Conservation (phyloP, 2,329 filamentous ascomycete genomes). For the Aspergillus terreus region DNA sequence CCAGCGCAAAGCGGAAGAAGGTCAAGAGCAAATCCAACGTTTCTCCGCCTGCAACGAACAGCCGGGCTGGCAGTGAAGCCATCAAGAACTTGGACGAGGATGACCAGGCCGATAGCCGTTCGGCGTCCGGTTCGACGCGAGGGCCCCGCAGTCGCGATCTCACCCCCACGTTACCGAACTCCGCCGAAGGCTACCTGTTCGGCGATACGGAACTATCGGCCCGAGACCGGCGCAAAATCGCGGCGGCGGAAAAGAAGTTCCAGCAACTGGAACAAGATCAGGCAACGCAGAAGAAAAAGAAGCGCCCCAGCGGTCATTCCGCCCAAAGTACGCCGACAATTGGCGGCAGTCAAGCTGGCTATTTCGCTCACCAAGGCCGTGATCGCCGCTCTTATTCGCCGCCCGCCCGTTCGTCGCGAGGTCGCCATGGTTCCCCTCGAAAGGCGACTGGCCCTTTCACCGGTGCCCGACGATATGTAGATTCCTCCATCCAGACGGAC, state of each 20-base stretch:
- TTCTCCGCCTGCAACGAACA: slow-evolving; percentile 55
- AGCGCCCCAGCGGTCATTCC: slow-evolving; percentile 55
- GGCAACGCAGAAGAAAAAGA: slow-evolving; percentile 49
- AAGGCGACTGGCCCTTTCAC: slow-evolving; percentile 29
- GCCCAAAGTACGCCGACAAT: slow-evolving; percentile 42
- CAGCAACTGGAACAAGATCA: slow-evolving; percentile 58
- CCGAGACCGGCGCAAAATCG: slow-evolving; percentile 60
- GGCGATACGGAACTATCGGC: slow-evolving; percentile 54
- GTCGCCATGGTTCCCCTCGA: slow-evolving; percentile 25
- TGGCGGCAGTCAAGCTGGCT: slow-evolving; percentile 1
- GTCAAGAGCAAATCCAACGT: slow-evolving; percentile 43
- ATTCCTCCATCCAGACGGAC: slow-evolving; percentile 42
- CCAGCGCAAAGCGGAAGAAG: slow-evolving; percentile 48
- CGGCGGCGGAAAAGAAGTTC: slow-evolving; percentile 60
- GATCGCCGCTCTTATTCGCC: slow-evolving; percentile 40
- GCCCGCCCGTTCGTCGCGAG: slow-evolving; percentile 21
- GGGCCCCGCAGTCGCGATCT: slow-evolving; percentile 59
- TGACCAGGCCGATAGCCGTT: slow-evolving; percentile 54
- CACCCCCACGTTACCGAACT: slow-evolving; percentile 54
- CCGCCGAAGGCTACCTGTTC: slow-evolving; percentile 30
- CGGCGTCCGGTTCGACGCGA: slow-evolving; percentile 55
- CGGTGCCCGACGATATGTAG: slow-evolving; percentile 35
- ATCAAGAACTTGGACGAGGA: slow-evolving; percentile 53
- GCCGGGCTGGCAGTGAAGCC: slow-evolving; percentile 58
- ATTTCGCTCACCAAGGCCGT: not conserved